These are phyloP conservation scores for Lactarius vividus DNA, from an alignment of 768 basidiomycete species.

Conservation along the genomic window DNA sequence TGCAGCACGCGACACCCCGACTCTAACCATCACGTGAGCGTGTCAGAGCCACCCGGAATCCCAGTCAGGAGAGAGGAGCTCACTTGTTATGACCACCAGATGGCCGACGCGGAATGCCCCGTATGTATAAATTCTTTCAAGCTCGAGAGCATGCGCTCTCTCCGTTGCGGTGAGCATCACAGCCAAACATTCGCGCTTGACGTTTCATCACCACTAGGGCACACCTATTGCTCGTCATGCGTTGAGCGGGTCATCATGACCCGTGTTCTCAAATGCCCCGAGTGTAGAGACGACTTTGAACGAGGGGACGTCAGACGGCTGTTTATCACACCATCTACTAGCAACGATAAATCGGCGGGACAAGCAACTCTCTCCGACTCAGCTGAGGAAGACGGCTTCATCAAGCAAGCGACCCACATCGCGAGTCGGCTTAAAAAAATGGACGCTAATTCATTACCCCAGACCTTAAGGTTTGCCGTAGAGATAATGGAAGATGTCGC, in stretches of 20 bases:
- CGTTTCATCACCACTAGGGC: conserved; percentile 4
- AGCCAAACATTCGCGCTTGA: background rate
- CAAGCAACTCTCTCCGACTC: background rate
- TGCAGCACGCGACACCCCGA: background rate
- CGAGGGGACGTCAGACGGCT: conserved; percentile 3
- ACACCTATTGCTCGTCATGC: conserved; percentile 19
- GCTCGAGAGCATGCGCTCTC: conserved; percentile 12
- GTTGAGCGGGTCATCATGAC: conserved; percentile 1
- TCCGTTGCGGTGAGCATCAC: conserved; percentile 14
- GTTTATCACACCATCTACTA: conserved; percentile 1
- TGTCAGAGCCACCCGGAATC: background rate
- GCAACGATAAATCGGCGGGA: background rate
- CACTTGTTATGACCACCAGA: background rate
- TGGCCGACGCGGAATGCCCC: conserved; percentile 14
- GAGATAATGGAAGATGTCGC: conserved; percentile 18
- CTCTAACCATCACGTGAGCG: conserved; percentile 21
- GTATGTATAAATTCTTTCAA: conserved; percentile 20
- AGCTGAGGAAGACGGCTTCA: conserved; percentile 8
- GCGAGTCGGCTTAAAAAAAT: conserved; percentile 11
- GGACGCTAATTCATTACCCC: background rate
- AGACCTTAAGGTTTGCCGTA: conserved; percentile 13
- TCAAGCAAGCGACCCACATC: conserved; percentile 19
- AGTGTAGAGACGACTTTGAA: conserved; percentile 15
- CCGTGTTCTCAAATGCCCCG: conserved; percentile 6
- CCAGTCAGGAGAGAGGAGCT: conserved; percentile 1